Percentiles rank a stretch among this genome's conserved stretches.
These are phyloP conservation scores for Oryza glaberrima DNA, from an alignment of 176 grass and related monocot species.

Conservation along the genomic window DNA sequence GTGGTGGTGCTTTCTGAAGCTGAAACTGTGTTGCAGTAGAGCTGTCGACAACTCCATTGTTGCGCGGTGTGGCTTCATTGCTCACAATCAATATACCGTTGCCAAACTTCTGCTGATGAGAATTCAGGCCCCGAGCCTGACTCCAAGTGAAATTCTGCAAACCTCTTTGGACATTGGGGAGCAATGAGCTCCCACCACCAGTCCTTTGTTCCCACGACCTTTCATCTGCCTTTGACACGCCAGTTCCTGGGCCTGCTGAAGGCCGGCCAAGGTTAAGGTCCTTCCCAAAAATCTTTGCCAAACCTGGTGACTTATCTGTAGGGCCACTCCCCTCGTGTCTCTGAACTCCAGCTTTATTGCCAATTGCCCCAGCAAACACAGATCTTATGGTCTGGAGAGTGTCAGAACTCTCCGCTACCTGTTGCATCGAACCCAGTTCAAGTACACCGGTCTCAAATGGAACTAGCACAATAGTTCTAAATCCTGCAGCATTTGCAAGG, in stretches of 20 bases:
- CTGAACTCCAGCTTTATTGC: constrained; percentile 33
- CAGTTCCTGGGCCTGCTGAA: constrained; percentile 31
- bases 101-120: constrained; percentile 70
- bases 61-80: constrained; percentile 49
- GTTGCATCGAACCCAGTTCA: constrained; percentile 84
- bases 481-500: constrained; percentile 70
- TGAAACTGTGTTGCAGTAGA: constrained; percentile 50
- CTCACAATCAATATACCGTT: constrained; percentile 68
- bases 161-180: constrained; percentile 70
- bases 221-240: constrained; percentile 59
- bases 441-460: constrained; percentile 91
- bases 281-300: constrained; percentile 90
- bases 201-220: constrained; percentile 66
- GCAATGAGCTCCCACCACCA: constrained; percentile 50
- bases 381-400: constrained; percentile 69
- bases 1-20: constrained; percentile 54
- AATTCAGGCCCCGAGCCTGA: constrained; percentile 61
- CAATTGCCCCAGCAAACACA: constrained; percentile 58
- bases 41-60: constrained; percentile 45
- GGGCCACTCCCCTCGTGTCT: constrained; percentile 66
- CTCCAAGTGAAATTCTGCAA: constrained; percentile 82
- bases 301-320: constrained; percentile 46
- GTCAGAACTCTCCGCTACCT: constrained; percentile 63
- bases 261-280: constrained; percentile 83
- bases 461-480: constrained; percentile 80